Evolutionary conservation across 2,329 filamentous ascomycete species (phyloP).

Genomic region (Paramyrothecium sp.): DNA sequence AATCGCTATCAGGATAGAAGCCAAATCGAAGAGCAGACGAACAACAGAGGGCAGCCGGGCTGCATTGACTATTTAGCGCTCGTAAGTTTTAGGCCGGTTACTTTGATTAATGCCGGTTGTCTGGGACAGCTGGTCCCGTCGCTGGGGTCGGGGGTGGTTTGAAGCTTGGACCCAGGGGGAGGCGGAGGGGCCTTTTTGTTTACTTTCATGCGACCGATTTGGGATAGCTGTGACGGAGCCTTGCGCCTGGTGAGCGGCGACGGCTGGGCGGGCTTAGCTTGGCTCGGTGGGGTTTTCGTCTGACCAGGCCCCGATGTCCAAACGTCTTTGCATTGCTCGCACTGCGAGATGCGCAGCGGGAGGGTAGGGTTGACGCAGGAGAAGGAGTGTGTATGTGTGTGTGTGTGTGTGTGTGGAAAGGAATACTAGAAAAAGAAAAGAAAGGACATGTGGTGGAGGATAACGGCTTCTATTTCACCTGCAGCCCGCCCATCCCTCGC

Average conservation of each 20-base stretch:
- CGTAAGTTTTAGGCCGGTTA: not conserved
- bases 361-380: not conserved
- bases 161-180: slow-evolving; percentile 27
- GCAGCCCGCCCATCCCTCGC: too few species aligned
- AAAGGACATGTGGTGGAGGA: too few species aligned
- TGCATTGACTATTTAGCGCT: slow-evolving; percentile 9
- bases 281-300: slow-evolving; percentile 6
- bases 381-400: too few species aligned
- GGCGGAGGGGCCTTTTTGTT: slow-evolving; percentile 1
- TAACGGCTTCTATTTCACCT: too few species aligned
- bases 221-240: slow-evolving; percentile 27
- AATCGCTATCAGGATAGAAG: not conserved
- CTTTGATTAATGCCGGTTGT: slow-evolving; percentile 21
- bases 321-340: not conserved
- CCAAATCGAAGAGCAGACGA: not conserved
- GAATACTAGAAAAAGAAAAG: not conserved
- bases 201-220: slow-evolving; percentile 26
- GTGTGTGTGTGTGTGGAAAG: not conserved
- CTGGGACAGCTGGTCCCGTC: slow-evolving; percentile 29
- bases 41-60: not conserved
- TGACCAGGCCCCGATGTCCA: not conserved
- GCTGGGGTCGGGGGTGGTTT: slow-evolving; percentile 6
- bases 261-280: slow-evolving; percentile 6
- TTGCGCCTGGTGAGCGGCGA: too few species aligned
- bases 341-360: not conserved